Base-by-base conservation (phyloP, 306 rosid genomes). In the Rubus parviflorus region DNA sequence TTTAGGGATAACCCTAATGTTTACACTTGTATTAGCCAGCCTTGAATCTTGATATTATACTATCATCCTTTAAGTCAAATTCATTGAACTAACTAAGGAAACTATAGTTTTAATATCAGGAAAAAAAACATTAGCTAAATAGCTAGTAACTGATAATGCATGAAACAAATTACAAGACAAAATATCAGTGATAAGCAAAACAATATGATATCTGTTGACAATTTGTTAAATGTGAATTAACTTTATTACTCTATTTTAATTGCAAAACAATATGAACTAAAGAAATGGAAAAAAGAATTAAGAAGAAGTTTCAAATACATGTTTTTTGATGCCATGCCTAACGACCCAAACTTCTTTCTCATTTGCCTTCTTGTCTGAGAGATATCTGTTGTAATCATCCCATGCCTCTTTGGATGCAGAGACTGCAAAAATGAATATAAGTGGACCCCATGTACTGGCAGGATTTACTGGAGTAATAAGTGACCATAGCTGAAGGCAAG, bases 371-470 rank as follows among this genome's bases (percentile, higher is more conserved):
- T 86, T 95, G 86, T 95, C 99, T 74, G 97, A 92, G 61, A 92
- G 94, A 86, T 90, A 89, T 87, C 99, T 83, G 74, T 92, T 87
- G 85, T 95, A 95, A 83, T 95, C 99, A 86, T 95, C 99, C 99
- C 99, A 95, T 0, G 92, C 97, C 96, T 95, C 99, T 88, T 95
- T 95, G 54, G 97, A 84, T 7, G 99, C 97, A 72, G 99, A 95
- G 76, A 95, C 97, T 22, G 99, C 96, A 81, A 95, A 95, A 81
- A 95, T 95, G 86, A 95, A 95, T 57, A 95, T 88, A 85, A 95
- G 99, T 13, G 99, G 99, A 80, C 99, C 99, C 99, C 99, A 95
- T 51, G 99, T 95, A 77, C 99, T 95, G 79, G 97, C 99, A 64
- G 99, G 99, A 87, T 95, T 95, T 70, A 95, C 99, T 23, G 99